A percentile compares a stretch with the other conserved stretches of the same genome.
These are phyloP conservation scores for Hyaloscypha bicolor DNA, from an alignment of 495 filamentous ascomycete species.

Conservation along the genomic window DNA sequence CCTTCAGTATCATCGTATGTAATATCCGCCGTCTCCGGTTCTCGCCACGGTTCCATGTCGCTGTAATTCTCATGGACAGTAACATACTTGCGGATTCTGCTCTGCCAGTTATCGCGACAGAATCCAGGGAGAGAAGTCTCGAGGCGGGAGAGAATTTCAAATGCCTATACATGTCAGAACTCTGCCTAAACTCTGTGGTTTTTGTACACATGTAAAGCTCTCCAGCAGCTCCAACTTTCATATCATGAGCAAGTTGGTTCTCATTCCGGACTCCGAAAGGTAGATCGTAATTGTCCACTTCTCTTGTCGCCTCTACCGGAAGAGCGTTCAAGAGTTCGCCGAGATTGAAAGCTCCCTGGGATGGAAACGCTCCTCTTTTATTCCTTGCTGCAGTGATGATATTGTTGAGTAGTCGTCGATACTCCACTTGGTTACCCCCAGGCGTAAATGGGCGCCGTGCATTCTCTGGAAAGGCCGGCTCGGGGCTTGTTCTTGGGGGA, in stretches of 20 bases:
- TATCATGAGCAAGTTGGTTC: constrained; percentile 36
- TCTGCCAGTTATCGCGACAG: constrained; percentile 43
- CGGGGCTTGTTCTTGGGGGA: too few relatives aligned
- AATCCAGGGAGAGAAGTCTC: constrained; percentile 35
- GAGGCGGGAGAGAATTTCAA: constrained; percentile 43
- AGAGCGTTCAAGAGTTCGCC: too few relatives aligned
- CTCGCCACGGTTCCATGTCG: constrained; percentile 41
- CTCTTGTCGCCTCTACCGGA: neutral
- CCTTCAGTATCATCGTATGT: constrained; percentile 40
- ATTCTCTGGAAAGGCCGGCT: too few relatives aligned
- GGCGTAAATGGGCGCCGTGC: too few relatives aligned
- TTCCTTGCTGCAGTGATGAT: constrained; percentile 34
- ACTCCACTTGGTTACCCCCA: too few relatives aligned
- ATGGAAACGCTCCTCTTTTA: constrained; percentile 33
- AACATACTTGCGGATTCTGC: constrained; percentile 45
- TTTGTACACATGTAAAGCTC: constrained; percentile 44
- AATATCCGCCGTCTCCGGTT: constrained; percentile 46
- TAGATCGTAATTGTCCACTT: constrained; percentile 19
- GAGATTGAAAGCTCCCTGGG: constrained; percentile 31
- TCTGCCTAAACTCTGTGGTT: neutral
- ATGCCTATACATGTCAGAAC: constrained; percentile 36
- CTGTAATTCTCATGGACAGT: constrained; percentile 40
- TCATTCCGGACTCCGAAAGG: constrained; percentile 27
- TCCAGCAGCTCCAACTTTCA: constrained; percentile 45
- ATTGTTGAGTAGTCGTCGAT: constrained; percentile 34